These are phyloP conservation scores for Prinsepia uniflora DNA, from an alignment of 306 rosid species.

Conservation along the genomic window DNA sequence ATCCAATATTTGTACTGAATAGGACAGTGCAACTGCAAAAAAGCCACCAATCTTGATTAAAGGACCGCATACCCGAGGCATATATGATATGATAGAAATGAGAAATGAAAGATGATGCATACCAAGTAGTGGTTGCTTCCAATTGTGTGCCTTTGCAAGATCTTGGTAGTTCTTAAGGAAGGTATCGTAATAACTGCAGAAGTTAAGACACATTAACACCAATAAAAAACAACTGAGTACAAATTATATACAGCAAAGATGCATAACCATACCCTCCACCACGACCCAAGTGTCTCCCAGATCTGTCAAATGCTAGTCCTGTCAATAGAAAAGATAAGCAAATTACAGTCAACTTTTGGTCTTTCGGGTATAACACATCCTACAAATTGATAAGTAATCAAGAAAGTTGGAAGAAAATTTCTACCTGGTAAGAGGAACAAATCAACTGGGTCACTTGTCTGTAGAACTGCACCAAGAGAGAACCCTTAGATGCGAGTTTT, in stretches of 20 bases:
- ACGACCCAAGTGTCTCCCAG: constrained; percentile 93
- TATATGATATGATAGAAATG: constrained; percentile 4
- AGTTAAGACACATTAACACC: constrained; percentile 2
- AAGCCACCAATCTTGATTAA: constrained; percentile 2
- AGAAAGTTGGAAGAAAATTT: constrained; percentile 17
- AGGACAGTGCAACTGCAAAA: constrained; percentile 77
- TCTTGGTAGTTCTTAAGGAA: constrained; percentile 74
- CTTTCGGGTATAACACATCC: constrained; percentile 8
- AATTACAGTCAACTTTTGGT: constrained; percentile 17
- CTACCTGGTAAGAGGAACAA: constrained; percentile 90
- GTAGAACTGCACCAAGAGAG: constrained; percentile 75
- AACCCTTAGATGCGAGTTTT: constrained; percentile 9
- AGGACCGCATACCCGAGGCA: constrained; percentile 5
- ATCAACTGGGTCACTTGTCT: constrained; percentile 84
- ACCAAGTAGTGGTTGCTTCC: constrained; percentile 93
- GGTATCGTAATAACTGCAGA: constrained; percentile 74
- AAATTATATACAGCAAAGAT: constrained; percentile 16
- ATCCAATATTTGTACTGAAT: constrained; percentile 77
- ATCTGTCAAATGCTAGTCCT: constrained; percentile 93
- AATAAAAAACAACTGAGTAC: constrained; percentile 4
- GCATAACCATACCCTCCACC: constrained; percentile 83
- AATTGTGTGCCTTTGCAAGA: constrained; percentile 58
- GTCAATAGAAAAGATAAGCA: constrained; percentile 24
- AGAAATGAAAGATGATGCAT: constrained; percentile 19
- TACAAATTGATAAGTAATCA: neutral